Percentiles rank a stretch among this genome's conserved stretches.
phyloP scores from a whole-genome alignment of 768 basidiomycete species.

The Lactifluus piperatus region DNA sequence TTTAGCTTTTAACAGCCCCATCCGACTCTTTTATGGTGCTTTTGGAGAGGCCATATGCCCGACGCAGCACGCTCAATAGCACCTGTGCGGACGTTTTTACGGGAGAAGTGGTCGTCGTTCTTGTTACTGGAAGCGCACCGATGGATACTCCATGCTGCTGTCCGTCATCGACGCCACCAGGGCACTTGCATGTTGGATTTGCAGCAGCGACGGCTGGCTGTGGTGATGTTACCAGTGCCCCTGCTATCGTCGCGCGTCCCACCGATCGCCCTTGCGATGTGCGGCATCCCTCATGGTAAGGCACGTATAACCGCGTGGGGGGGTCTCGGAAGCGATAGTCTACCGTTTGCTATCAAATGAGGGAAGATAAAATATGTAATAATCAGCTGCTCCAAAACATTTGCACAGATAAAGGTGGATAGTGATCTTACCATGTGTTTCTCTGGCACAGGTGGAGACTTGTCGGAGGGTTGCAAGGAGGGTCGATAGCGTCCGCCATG shows the following conservation, averaged over 20 bases:
- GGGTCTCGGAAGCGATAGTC: conserved; percentile 10
- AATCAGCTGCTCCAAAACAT: too few species aligned
- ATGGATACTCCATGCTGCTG: neutral
- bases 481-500: neutral
- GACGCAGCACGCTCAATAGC: conserved; percentile 2
- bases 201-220: neutral
- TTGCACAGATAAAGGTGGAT: neutral
- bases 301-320: neutral
- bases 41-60: neutral
- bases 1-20: too few species aligned
- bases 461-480: neutral
- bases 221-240: neutral
- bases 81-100: neutral
- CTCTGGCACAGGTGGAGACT: neutral
- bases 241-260: neutral
- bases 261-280: neutral
- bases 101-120: neutral
- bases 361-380: neutral
- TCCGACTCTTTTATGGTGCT: neutral
- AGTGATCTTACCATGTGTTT: conserved; percentile 1
- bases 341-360: neutral
- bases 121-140: neutral
- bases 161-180: neutral
- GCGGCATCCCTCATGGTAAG: conserved; percentile 2
- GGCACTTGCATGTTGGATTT: neutral